Conservation (phyloP, 2,329 filamentous ascomycete genomes). For the Colletotrichum sp. region DNA sequence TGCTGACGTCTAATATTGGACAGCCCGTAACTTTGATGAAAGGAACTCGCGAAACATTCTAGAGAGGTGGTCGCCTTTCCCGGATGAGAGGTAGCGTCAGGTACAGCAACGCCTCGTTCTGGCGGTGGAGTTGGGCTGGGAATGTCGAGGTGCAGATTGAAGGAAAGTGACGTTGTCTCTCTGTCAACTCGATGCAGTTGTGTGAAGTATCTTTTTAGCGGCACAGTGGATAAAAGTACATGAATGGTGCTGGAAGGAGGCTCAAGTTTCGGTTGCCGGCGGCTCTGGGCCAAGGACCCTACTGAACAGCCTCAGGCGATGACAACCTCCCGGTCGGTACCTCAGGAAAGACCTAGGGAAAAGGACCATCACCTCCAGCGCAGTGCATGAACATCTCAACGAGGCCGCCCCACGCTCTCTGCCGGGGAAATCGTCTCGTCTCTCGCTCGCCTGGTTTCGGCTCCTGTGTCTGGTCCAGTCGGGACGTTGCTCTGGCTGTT, state of each 20-base stretch:
- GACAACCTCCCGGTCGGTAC: neutral
- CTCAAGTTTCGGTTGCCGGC: neutral
- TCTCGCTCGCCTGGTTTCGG: neutral
- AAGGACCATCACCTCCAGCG: neutral
- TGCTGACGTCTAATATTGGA: neutral
- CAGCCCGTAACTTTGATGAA: neutral
- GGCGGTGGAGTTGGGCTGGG: neutral
- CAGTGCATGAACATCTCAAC: conserved; percentile 8
- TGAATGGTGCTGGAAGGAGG: neutral
- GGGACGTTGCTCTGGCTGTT: neutral
- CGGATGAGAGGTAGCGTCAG: neutral
- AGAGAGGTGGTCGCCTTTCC: neutral
- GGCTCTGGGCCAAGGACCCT: neutral
- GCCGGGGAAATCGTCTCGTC: conserved; percentile 14
- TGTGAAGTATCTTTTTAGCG: neutral
- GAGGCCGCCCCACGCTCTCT: neutral
- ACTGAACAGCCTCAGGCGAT: neutral
- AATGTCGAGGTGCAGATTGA: neutral
- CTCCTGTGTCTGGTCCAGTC: neutral
- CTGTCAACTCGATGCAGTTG: neutral
- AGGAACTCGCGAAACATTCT: neutral
- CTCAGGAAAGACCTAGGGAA: neutral
- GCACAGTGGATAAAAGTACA: neutral
- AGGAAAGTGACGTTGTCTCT: neutral
- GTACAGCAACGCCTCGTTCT: neutral